Conservation (phyloP, 768 basidiomycete genomes). For the Amanita pseudoporphyria region DNA sequence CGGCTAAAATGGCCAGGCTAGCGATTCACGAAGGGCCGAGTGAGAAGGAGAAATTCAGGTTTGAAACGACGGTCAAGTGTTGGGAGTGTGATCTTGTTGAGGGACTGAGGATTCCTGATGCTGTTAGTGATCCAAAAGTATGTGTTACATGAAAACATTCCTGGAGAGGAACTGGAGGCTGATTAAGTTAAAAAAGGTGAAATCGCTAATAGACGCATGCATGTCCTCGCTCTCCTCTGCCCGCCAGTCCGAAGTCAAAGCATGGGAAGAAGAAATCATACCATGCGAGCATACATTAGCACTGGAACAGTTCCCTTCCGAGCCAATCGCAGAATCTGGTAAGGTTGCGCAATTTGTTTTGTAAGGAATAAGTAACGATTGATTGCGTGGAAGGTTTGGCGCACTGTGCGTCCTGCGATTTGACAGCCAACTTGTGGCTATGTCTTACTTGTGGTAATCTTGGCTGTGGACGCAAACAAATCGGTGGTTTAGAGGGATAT, state of each 20-base stretch:
- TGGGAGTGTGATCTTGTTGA: conserved; percentile 57
- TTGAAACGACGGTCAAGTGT: conserved; percentile 55
- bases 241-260: conserved; percentile 88
- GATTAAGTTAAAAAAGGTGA: conserved; percentile 28
- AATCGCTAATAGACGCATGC: conserved; percentile 50
- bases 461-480: conserved; percentile 83
- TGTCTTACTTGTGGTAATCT: conserved; percentile 87
- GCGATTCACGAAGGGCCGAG: conserved; percentile 71
- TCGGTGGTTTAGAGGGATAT: conserved; percentile 75
- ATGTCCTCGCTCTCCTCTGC: conserved; percentile 82
- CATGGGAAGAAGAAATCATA: conserved; percentile 93
- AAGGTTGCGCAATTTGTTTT: neutral
- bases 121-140: conserved; percentile 26
- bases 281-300: conserved; percentile 74
- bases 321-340: conserved; percentile 47
- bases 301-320: conserved; percentile 32
- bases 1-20: conserved; percentile 81
- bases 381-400: conserved; percentile 18
- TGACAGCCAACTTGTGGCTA: conserved; percentile 91
- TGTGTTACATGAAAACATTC: conserved; percentile 5
- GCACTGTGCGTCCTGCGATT: conserved; percentile 72
- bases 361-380: too few relatives aligned
- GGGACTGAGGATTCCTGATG: conserved; percentile 36
- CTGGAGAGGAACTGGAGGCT: too few relatives aligned
- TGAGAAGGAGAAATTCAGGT: conserved; percentile 85